Percentiles rank a stretch among this genome's conserved stretches.
phyloP scores from a whole-genome alignment of 345 rosid species.

The Pistacia vera region DNA sequence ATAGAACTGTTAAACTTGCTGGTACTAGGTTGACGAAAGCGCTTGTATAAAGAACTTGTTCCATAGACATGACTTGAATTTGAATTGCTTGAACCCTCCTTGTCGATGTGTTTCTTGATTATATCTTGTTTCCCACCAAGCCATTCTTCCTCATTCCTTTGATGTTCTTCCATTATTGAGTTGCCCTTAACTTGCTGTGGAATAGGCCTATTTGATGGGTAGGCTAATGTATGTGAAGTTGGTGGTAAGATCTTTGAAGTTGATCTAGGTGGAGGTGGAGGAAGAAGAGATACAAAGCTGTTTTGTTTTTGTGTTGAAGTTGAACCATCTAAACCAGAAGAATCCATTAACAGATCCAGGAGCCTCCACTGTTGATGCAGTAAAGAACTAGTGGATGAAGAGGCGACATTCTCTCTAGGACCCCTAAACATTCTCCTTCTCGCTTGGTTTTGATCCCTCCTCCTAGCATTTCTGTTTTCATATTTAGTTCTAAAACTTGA shows the following conservation, averaged over 20 bases:
- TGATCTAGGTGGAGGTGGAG: constrained; percentile 53
- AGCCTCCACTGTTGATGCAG: constrained; percentile 45
- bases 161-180: constrained; percentile 28
- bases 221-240: constrained; percentile 1
- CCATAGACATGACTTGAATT: constrained; percentile 16
- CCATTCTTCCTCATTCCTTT: constrained; percentile 41
- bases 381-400: constrained; percentile 26
- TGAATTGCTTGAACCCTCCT: constrained; percentile 24
- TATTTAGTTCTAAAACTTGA: constrained; percentile 55
- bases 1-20: constrained; percentile 10
- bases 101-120: constrained; percentile 31
- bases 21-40: constrained; percentile 10
- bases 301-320: constrained; percentile 33
- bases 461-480: constrained; percentile 36
- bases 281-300: constrained; percentile 51
- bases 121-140: constrained; percentile 21
- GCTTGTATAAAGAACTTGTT: constrained; percentile 17
- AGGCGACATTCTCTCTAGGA: constrained; percentile 18
- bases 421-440: constrained; percentile 51
- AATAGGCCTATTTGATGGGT: constrained; percentile 11
- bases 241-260: constrained; percentile 48
- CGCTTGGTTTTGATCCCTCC: constrained; percentile 49
- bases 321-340: constrained; percentile 33
- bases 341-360: constrained; percentile 47
- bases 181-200: constrained; percentile 28